phyloP scores from a whole-genome alignment of 352 stramenopile species.

The Globisporangium lucens region DNA sequence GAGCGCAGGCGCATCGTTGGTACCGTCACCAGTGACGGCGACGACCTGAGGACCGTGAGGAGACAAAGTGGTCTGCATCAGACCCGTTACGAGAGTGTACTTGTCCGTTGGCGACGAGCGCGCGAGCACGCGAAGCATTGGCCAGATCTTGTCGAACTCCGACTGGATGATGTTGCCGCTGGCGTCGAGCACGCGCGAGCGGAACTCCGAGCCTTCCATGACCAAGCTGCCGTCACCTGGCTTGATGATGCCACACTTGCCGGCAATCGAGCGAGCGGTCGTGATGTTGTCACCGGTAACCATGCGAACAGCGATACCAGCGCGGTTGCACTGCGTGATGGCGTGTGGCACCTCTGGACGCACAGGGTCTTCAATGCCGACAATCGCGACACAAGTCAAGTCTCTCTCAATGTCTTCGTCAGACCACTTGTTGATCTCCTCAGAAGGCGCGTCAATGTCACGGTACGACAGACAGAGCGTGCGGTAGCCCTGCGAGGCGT shows the following conservation, averaged over 20 bases:
- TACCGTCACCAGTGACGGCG: slow-evolving; percentile 95
- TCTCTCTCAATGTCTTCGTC: slow-evolving; percentile 33
- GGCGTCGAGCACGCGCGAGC: slow-evolving; percentile 41
- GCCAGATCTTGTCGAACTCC: slow-evolving; percentile 71
- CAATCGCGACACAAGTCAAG: slow-evolving; percentile 61
- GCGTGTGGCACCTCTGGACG: slow-evolving; percentile 87
- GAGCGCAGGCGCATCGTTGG: slow-evolving; percentile 94
- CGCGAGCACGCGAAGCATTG: slow-evolving; percentile 60
- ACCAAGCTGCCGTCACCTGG: slow-evolving; percentile 45
- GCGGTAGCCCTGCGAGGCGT: slow-evolving; percentile 63
- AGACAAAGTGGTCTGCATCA: slow-evolving; percentile 55
- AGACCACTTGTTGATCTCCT: slow-evolving; percentile 20
- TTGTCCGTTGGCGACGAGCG: slow-evolving; percentile 66
- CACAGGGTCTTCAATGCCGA: slow-evolving; percentile 94
- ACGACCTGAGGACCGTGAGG: slow-evolving; percentile 86
- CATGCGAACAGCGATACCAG: slow-evolving; percentile 91
- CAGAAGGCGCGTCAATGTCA: slow-evolving; percentile 23
- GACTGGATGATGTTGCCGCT: slow-evolving; percentile 57
- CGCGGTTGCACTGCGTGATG: slow-evolving; percentile 91
- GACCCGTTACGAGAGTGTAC: slow-evolving; percentile 57
- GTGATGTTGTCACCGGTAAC: slow-evolving; percentile 91
- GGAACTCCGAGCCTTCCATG: slow-evolving; percentile 60
- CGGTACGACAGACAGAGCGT: slow-evolving; percentile 70
- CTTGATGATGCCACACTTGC: slow-evolving; percentile 88
- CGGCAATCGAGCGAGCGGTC: slow-evolving; percentile 88